Base-by-base conservation (phyloP, 2,329 filamentous ascomycete genomes). In the Massarina eburnea region DNA sequence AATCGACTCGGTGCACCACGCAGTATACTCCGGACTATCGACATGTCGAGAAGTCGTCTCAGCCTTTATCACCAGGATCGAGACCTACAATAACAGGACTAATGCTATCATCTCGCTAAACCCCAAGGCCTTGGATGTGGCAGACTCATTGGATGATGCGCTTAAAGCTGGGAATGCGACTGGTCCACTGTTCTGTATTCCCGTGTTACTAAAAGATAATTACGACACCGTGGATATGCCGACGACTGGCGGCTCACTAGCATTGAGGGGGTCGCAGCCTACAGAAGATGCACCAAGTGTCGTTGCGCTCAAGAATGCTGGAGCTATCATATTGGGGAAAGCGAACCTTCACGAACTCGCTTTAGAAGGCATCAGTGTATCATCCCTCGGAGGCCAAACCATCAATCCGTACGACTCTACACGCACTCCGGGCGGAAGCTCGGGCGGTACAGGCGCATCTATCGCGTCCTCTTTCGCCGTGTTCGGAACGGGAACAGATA, bases 371-470 rank as follows among this genome's bases (percentile, higher is more conserved):
- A 71, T 85, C 30, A 79, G 77, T 1, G 81, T 84, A 1, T 85
- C 82, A 0, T 84, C 80, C 0, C 61, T 84, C 0, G 82, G 81
- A 10, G 83, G 84, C 0, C 84, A 87, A 64, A 85, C 83, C 0
- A 61, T 80, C 49, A 86, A 86, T 60, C 82, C 84, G 0, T 88
- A 89, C 53, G 83, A 88, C 61, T 63, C 71, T 1, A 76, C 74
- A 0, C 77, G 86, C n/a, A 86, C 83, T 0, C 83, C 83, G 0
- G 84, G 83, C 3, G 84, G 83, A 1, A 83, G 79, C 35, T 84
- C 80, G 22, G 83, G 83, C 9, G 84, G 83, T 0, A 83, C 80
- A 1, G 82, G 80, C 0, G 82, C 81, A 0, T 81, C 80, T 0
- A 71, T 86, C 21, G 82, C 79, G 12, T 71, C 77, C 2, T 80